Conservation (phyloP, 148 eudicot species). For the Rhododendron ovatum region DNA sequence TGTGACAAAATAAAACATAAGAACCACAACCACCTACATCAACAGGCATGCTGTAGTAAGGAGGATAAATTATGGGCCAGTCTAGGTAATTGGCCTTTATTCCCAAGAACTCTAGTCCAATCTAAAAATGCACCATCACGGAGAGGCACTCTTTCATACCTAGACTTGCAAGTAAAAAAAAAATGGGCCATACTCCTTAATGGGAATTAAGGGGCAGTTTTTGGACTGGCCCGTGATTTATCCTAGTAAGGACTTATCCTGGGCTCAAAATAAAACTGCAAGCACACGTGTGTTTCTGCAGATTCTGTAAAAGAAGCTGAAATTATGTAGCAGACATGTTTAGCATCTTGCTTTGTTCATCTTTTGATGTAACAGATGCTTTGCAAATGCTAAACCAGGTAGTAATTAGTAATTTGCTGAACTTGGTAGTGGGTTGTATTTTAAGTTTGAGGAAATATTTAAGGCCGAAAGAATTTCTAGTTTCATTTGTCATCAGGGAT, state of each 20-base stretch:
- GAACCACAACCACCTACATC: neutral
- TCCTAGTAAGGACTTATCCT: neutral
- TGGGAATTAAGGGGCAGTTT: no score
- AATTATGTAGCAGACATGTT: neutral
- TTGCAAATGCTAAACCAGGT: neutral
- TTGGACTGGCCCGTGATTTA: no score
- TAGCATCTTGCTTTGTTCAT: neutral
- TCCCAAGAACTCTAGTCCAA: no score
- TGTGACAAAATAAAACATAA: neutral
- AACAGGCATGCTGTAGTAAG: neutral
- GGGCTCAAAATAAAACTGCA: neutral
- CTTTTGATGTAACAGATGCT: neutral
- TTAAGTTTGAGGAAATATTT: neutral
- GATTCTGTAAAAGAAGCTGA: neutral
- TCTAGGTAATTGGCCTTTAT: no score
- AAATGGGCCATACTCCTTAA: no score
- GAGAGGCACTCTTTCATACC: no score
- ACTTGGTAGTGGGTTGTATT: neutral
- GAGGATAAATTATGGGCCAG: no score
- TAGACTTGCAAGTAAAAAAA: no score
- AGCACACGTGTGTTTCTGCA: neutral
- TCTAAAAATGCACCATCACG: no score
- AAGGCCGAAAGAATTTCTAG: neutral
- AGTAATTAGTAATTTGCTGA: neutral
- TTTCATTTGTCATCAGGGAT: constrained; percentile 3